Evolutionary conservation across 2,329 filamentous ascomycete genomes (phyloP).

Genomic region (Aspergillus phoenicis): DNA sequence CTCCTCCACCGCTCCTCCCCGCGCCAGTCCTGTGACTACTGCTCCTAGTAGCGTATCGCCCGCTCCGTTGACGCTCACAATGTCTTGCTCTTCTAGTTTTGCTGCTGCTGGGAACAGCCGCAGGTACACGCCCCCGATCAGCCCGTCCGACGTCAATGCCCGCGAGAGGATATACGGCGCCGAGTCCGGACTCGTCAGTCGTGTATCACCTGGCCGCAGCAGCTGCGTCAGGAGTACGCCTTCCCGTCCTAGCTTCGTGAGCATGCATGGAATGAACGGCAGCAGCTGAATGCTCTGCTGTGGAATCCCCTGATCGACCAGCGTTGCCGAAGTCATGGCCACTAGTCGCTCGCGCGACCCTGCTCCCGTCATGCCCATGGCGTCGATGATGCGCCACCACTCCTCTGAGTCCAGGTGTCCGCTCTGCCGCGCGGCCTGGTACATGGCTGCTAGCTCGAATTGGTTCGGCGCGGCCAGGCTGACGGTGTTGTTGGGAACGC

Average conservation of each 20-base stretch:
- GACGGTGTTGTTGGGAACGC: conserved; percentile 66
- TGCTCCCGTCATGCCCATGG: conserved; percentile 69
- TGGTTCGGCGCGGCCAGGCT: conserved; percentile 81
- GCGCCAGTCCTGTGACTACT: conserved; percentile 74
- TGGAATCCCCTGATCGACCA: conserved; percentile 80
- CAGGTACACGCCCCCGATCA: conserved; percentile 86
- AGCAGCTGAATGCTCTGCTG: conserved; percentile 82
- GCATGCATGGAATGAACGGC: conserved; percentile 80
- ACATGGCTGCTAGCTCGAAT: conserved; percentile 79
- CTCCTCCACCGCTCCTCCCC: conserved; percentile 56
- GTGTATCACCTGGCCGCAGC: conserved; percentile 66
- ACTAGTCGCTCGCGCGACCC: conserved; percentile 73
- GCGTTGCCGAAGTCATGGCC: conserved; percentile 62
- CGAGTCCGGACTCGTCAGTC: conserved; percentile 63
- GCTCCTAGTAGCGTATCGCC: conserved; percentile 92
- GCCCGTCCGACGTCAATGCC: conserved; percentile 53
- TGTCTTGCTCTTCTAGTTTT: conserved; percentile 60
- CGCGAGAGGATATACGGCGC: conserved; percentile 73
- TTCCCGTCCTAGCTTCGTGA: conserved; percentile 77
- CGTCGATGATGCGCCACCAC: conserved; percentile 82
- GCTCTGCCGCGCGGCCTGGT: conserved; percentile 66
- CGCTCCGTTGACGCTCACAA: conserved; percentile 90
- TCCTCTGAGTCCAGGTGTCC: conserved; percentile 68
- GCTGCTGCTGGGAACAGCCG: conserved; percentile 69
- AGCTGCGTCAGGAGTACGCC: conserved; percentile 78